Base-by-base conservation (phyloP, 495 filamentous ascomycete species). In the Tuber microsphaerosporum region DNA sequence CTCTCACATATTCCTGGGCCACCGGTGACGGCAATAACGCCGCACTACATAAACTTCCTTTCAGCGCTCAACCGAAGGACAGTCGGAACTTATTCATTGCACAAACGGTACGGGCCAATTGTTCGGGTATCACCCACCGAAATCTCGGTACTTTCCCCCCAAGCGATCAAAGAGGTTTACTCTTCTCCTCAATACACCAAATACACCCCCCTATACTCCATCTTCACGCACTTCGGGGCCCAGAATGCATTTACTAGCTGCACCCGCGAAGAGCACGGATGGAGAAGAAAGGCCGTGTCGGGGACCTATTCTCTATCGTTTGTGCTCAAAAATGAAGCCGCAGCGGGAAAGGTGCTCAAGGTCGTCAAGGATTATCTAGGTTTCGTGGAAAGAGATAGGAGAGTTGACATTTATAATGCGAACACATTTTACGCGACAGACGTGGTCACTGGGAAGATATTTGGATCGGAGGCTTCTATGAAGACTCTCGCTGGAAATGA, bases 351-450 rank as follows among this genome's bases (percentile, higher is more conserved):
- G 43, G 75, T 78, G 20, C 69, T 75, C 12, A 31, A 44, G 41
- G 41, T 69, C 1, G 51, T 70, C 43, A 26, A 39, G 42, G 75
- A 76, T 74, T 76, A 75, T 51, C 43, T 68, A 4, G 22, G 12
- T 12, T 75, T 75, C 22, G 70, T 75, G 44, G n/a, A 75, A 69
- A 37, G n/a, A 10, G 41, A 48, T 69, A 39, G 65, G 56, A 74
- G 51, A 19, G 73, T 75, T 43, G 70, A 77, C 61, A 45, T 76
- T 44, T 76, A 75, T 71, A 43, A n/a, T 34, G 70, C 74, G 3
- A 77, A 77, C 70, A 43, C 46, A 2, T 69, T 76, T 70, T 78
- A 75, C n/a, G 76, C 74, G 17, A 45, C 73, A 26, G 76, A 76
- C 34, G 70, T 39, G 26, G 48, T 76, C 48, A 70, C 72, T 4